Evolutionary conservation across 1,139 yeast species (phyloP).

Genomic region (Scheffersomyces insectosa): DNA sequence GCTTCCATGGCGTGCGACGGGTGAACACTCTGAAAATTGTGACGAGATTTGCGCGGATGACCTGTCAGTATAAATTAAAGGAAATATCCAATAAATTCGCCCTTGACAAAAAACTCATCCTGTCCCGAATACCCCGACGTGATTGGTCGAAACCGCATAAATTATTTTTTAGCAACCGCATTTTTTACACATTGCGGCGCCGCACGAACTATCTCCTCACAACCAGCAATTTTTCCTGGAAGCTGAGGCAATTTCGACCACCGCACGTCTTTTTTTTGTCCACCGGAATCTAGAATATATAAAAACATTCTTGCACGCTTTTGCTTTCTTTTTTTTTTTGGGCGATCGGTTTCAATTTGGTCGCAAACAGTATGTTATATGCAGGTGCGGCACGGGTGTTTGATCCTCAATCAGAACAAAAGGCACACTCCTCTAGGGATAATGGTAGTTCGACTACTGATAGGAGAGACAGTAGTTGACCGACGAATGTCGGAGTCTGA

Average conservation of each 20-base stretch:
- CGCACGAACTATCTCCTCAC: constrained; percentile 8
- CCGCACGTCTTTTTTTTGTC: not conserved
- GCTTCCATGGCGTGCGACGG: too few relatives aligned
- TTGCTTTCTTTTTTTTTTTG: constrained; percentile 5
- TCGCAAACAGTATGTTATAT: too few relatives aligned
- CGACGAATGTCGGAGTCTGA: too few relatives aligned
- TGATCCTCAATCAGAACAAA: too few relatives aligned
- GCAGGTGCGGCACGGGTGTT: too few relatives aligned
- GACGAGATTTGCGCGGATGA: constrained; percentile 2
- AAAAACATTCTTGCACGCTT: constrained; percentile 14
- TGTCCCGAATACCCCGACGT: not conserved
- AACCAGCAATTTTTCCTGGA: constrained; percentile 4
- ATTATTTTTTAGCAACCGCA: constrained; percentile 2
- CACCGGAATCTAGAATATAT: constrained; percentile 6
- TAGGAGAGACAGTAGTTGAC: too few relatives aligned
- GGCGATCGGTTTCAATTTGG: constrained; percentile 1
- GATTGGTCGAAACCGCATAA: constrained; percentile 8
- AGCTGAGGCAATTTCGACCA: not conserved
- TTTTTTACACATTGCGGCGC: not conserved
- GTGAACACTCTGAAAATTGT: too few relatives aligned
- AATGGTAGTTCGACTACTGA: too few relatives aligned
- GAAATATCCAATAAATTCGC: constrained; percentile 7
- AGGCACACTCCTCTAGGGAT: too few relatives aligned
- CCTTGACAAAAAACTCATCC: constrained; percentile 2
- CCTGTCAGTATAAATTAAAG: constrained; percentile 12